Evolutionary conservation across 2,329 filamentous ascomycete genomes (phyloP).

Genomic region (Penicillium sp.): DNA sequence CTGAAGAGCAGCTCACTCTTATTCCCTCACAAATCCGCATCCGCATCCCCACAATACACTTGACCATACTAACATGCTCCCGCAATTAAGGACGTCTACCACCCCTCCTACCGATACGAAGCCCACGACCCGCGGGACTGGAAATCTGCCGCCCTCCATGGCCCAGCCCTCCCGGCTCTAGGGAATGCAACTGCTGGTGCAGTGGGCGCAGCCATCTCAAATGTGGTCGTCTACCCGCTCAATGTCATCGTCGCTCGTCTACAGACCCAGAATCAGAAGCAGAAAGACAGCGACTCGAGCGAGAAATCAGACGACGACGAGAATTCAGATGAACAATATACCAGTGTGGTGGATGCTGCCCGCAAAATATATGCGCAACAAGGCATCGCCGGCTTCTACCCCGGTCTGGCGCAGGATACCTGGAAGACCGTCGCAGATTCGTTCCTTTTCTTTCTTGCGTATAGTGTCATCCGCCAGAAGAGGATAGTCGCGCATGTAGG

Average conservation of each 20-base stretch:
- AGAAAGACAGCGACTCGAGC: constrained; percentile 45
- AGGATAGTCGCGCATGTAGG: constrained; percentile 44
- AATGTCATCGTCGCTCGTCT: constrained; percentile 78
- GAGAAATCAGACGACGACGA: constrained; percentile 39
- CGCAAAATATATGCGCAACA: constrained; percentile 68
- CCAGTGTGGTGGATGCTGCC: constrained; percentile 66
- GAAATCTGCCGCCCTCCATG: constrained; percentile 35
- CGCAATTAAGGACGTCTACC: constrained; percentile 41
- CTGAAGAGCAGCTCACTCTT: background rate
- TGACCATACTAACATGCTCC: constrained; percentile 1
- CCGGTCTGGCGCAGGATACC: constrained; percentile 63
- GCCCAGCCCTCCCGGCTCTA: constrained; percentile 64
- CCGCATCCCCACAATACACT: background rate
- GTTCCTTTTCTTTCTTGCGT: constrained; percentile 84
- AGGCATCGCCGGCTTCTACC: constrained; percentile 74
- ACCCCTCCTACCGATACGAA: constrained; percentile 46
- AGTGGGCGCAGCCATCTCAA: constrained; percentile 74
- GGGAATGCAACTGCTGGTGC: constrained; percentile 81
- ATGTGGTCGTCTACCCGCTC: constrained; percentile 75
- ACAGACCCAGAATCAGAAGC: constrained; percentile 68
- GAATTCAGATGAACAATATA: constrained; percentile 61
- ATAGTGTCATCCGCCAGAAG: constrained; percentile 57
- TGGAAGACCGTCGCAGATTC: constrained; percentile 70
- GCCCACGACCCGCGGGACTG: constrained; percentile 32
- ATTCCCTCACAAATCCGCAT: background rate